Conservation (phyloP, 371 early-diverging fungal species). For the Circinella umbellata region DNA sequence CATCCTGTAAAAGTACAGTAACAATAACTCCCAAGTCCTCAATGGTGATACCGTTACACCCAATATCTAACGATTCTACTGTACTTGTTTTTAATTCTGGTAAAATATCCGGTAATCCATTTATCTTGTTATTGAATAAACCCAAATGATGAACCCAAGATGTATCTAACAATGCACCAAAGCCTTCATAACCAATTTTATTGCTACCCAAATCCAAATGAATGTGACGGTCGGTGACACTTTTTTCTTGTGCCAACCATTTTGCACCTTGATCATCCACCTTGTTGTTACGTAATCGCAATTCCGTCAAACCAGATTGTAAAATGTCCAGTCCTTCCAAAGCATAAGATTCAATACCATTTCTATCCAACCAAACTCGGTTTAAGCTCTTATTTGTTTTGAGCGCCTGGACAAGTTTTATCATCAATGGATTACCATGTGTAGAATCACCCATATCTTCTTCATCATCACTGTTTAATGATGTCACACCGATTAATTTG, state of each 20-base stretch:
- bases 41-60: conserved; percentile 56
- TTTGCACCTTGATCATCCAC: conserved; percentile 57
- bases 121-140: conserved; percentile 54
- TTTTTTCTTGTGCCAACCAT: conserved; percentile 30
- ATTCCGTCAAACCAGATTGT: conserved; percentile 31
- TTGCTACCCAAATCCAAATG: conserved; percentile 61
- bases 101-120: conserved; percentile 44
- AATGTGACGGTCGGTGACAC: background rate
- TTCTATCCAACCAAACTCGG: conserved; percentile 55
- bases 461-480: conserved; percentile 19
- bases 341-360: conserved; percentile 47
- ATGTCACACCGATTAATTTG: conserved; percentile 49
- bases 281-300: conserved; percentile 56
- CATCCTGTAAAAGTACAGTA: conserved; percentile 42
- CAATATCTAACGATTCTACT: conserved; percentile 53
- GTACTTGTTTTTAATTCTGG: conserved; percentile 37
- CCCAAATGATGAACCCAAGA: conserved; percentile 47
- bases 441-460: conserved; percentile 27
- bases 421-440: conserved; percentile 52
- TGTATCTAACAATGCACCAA: conserved; percentile 43
- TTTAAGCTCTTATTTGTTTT: conserved; percentile 37
- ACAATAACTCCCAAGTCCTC: conserved; percentile 54
- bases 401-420: conserved; percentile 35
- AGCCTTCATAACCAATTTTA: conserved; percentile 44
- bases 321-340: conserved; percentile 6